Evolutionary conservation across 106 monocot species (phyloP).

Genomic region (Chionographis japonica): DNA sequence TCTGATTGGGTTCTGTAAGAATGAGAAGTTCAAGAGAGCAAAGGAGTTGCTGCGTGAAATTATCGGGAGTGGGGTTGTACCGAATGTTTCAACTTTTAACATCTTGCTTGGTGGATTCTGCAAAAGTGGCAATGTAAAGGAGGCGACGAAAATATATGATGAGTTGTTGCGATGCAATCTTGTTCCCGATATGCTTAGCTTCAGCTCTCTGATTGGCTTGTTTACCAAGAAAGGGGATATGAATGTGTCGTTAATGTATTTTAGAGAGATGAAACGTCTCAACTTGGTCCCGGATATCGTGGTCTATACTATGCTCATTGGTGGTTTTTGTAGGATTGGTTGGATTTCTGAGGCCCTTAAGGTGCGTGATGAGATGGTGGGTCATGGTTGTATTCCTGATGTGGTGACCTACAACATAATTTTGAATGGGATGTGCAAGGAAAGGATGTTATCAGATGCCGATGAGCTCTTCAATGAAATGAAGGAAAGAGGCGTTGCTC

Average conservation of each 20-base stretch:
- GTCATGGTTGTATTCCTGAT: conserved; percentile 59
- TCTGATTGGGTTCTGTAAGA: conserved; percentile 71
- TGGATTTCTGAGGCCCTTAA: conserved; percentile 52
- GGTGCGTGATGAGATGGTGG: conserved; percentile 68
- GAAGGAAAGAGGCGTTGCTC: conserved; percentile 63
- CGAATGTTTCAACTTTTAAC: conserved; percentile 63
- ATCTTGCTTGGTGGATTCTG: conserved; percentile 67
- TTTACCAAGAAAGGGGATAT: conserved; percentile 60
- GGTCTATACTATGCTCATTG: conserved; percentile 87
- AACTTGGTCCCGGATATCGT: conserved; percentile 73
- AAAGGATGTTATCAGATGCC: conserved; percentile 58
- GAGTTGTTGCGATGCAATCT: conserved; percentile 45
- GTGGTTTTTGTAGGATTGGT: conserved; percentile 58
- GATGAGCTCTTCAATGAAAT: conserved; percentile 62
- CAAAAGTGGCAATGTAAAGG: conserved; percentile 31
- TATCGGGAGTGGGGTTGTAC: conserved; percentile 26
- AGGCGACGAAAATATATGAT: conserved; percentile 44
- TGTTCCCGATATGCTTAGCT: conserved; percentile 69
- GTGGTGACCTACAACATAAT: conserved; percentile 81
- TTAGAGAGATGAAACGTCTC: conserved; percentile 55
- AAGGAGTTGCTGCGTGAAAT: conserved; percentile 43
- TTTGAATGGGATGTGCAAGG: conserved; percentile 74
- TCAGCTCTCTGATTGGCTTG: conserved; percentile 66
- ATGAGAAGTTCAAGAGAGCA: conserved; percentile 32
- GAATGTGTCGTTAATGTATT: conserved; percentile 34